A percentile compares a stretch with the other conserved stretches of the same genome.
Evolutionary conservation across 306 rosid genomes (phyloP).

Genomic region (Trifolium repens): DNA sequence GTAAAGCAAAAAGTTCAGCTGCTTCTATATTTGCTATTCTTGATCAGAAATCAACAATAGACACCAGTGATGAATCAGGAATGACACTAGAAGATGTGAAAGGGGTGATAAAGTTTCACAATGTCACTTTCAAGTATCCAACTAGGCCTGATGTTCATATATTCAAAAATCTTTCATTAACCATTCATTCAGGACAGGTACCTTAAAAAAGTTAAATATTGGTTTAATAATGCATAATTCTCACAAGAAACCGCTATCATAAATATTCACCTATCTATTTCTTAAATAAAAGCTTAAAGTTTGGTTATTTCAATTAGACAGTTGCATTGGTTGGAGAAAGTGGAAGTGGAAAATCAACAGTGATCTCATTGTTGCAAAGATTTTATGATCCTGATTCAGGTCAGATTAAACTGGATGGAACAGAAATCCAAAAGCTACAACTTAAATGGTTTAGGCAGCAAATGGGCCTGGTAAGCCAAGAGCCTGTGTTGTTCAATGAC

Average conservation of each 20-base stretch:
- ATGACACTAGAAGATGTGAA: constrained; percentile 53
- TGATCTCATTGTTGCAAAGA: constrained; percentile 73
- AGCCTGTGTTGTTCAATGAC: background rate
- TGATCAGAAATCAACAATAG: constrained; percentile 63
- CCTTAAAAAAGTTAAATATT: background rate
- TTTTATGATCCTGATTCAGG: constrained; percentile 78
- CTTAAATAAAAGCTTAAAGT: constrained; percentile 32
- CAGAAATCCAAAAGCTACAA: constrained; percentile 60
- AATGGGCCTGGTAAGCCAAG: constrained; percentile 45
- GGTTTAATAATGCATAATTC: background rate
- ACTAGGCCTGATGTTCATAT: constrained; percentile 64
- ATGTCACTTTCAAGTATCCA: constrained; percentile 76
- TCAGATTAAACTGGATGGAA: constrained; percentile 66
- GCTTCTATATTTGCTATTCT: constrained; percentile 73
- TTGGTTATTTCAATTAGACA: constrained; percentile 55
- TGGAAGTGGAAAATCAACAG: constrained; percentile 86
- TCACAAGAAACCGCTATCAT: constrained; percentile 2
- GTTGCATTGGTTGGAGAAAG: constrained; percentile 89
- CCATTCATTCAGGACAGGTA: constrained; percentile 75
- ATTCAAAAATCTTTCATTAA: constrained; percentile 65
- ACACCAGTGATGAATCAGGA: constrained; percentile 62
- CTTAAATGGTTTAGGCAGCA: constrained; percentile 79
- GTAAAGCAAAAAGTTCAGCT: constrained; percentile 62
- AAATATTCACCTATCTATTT: background rate
- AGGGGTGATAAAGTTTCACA: constrained; percentile 63